Percentiles rank a stretch among this genome's conserved stretches.
These are phyloP conservation scores for Pseudonitzschia delicatissima DNA, from an alignment of 108 stramenopile genomes.

Conservation along the genomic window DNA sequence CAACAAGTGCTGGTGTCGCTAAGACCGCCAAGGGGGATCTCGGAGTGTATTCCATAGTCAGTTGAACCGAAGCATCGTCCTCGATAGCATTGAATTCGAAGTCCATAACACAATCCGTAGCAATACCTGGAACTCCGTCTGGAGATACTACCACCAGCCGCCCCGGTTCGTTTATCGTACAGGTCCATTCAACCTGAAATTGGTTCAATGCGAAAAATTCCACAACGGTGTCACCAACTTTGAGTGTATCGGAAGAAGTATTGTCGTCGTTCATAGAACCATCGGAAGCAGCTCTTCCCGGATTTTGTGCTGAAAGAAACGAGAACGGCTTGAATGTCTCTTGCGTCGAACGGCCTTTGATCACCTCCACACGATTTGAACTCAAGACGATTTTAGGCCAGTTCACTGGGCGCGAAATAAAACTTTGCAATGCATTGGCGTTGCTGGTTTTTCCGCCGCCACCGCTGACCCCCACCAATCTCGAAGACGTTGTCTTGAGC, in stretches of 20 bases:
- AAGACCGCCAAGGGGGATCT: conserved; percentile 28
- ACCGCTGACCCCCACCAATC: background rate
- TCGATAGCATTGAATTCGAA: conserved; percentile 35
- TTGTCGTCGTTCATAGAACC: background rate
- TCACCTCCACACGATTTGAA: conserved; percentile 1
- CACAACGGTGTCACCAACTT: conserved; percentile 24
- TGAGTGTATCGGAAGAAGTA: background rate
- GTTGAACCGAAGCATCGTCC: conserved; percentile 4
- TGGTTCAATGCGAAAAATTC: conserved; percentile 49
- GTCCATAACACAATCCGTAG: conserved; percentile 40
- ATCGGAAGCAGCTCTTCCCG: background rate
- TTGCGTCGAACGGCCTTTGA: background rate
- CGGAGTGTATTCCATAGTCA: conserved; percentile 46
- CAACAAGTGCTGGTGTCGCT: conserved; percentile 32
- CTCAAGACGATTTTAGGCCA: conserved; percentile 22
- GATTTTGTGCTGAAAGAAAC: background rate
- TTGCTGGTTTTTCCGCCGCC: background rate
- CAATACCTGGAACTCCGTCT: conserved; percentile 35
- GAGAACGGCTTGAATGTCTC: background rate
- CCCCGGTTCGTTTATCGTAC: conserved; percentile 21
- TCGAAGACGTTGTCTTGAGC: conserved; percentile 1
- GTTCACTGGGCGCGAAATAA: conserved; percentile 17
- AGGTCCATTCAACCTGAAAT: conserved; percentile 39
- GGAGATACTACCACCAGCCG: conserved; percentile 27
- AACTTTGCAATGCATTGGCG: conserved; percentile 9